Evolutionary conservation across 768 basidiomycete genomes (phyloP).

Genomic region (Mycena alexandri): DNA sequence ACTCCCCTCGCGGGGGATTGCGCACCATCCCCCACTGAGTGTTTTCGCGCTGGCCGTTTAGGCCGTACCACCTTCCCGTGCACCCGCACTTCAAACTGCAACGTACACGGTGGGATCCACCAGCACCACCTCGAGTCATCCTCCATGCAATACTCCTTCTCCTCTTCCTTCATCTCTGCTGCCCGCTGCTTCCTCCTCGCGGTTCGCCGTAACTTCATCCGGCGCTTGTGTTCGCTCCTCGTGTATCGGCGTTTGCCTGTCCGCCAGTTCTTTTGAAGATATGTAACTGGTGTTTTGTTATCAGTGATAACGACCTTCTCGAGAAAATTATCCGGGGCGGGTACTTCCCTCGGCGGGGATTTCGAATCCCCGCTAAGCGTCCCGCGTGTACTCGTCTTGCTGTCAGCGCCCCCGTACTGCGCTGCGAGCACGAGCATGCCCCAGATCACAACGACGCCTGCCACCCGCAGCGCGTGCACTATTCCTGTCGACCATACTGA

Average conservation of each 20-base stretch:
- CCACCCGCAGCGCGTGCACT: constrained; percentile 1
- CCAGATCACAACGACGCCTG: not conserved
- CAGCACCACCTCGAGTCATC: not conserved
- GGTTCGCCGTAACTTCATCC: constrained; percentile 10
- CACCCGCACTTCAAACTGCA: constrained; percentile 14
- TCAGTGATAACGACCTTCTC: constrained; percentile 14
- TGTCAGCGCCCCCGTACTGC: constrained; percentile 17
- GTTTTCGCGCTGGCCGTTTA: not conserved
- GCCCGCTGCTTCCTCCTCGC: not conserved
- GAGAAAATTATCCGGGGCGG: constrained; percentile 5
- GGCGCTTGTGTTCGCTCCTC: constrained; percentile 3
- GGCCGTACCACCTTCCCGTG: constrained; percentile 12
- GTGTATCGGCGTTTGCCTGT: constrained; percentile 14
- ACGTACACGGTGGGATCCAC: constrained; percentile 11
- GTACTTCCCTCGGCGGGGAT: constrained; percentile 32
- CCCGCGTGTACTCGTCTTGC: constrained; percentile 5
- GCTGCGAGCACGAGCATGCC: constrained; percentile 16
- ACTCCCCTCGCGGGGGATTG: constrained; percentile 18
- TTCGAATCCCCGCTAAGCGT: constrained; percentile 24
- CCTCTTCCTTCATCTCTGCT: not conserved
- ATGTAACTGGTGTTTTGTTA: constrained; percentile 4
- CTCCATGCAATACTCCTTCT: not conserved
- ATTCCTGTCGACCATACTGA: not conserved
- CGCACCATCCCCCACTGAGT: constrained; percentile 12
- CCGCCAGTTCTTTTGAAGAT: constrained; percentile 3